These are phyloP conservation scores for Botrytis cinerea DNA, from an alignment of 2,329 filamentous ascomycete species.

Conservation along the genomic window DNA sequence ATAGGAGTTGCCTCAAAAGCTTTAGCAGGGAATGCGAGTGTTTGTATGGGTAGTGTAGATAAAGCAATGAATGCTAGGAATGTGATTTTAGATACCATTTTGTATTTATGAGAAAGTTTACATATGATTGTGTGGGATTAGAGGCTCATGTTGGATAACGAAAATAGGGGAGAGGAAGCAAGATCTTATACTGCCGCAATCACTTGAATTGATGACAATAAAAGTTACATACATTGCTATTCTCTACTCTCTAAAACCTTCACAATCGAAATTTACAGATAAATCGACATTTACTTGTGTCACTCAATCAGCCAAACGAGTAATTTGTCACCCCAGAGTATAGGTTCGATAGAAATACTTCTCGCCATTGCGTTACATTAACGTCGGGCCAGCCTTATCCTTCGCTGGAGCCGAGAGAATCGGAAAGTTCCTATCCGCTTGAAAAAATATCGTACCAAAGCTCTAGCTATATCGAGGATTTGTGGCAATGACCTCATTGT, in stretches of 20 bases:
- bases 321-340: neutral
- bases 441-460: neutral
- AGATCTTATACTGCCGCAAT: neutral
- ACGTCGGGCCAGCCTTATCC: slow-evolving; percentile 12
- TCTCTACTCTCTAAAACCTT: neutral
- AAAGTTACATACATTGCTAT: neutral
- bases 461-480: neutral
- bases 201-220: neutral
- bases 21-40: slow-evolving; percentile 11
- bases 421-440: slow-evolving; percentile 10
- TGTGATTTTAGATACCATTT: neutral
- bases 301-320: neutral
- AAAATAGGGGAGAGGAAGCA: neutral
- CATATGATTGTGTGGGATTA: neutral
- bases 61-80: neutral
- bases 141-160: neutral
- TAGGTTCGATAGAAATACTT: slow-evolving; percentile 3
- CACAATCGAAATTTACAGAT: neutral
- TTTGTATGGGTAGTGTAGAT: neutral
- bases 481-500: neutral
- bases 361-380: neutral
- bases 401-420: neutral
- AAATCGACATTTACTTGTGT: neutral
- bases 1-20: slow-evolving; percentile 24
- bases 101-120: neutral